Base-by-base conservation (phyloP, 768 basidiomycete species). In the Podaxis carcinomalis region DNA sequence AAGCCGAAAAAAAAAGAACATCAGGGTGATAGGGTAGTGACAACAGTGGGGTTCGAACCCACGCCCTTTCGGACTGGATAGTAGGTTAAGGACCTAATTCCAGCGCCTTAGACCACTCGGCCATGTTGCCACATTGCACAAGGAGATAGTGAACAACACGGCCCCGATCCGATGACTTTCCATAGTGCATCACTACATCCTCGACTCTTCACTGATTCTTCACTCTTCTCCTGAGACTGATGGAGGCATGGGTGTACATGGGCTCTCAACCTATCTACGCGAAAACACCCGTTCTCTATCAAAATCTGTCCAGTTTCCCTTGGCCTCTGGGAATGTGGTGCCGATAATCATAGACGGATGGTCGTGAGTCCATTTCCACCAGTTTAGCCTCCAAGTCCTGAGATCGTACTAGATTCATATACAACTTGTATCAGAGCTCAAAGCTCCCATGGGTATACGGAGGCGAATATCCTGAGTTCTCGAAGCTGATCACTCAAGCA, bases 361-460 rank as follows among this genome's bases (percentile, higher is more conserved):
- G 90, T 92, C 92, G 92, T 93, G 71, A 86, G 92, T 86, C 49
- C 44, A 23, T 59, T 37, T 61, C 42, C 37, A 51, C 54, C 53
- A 27, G 62, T 27, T 57, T 44, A 63, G 59, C 51, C 57, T 4
- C 58, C 53, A 42, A 67, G 47, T 62, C 61, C 50, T 52, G 53
- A 57, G 21, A 25, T 32, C 49, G 51, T 55, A 59, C 35, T 63
- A 93, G 92, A 39, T 91, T 94, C 73, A 89, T 93, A 62, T 93
- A 87, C 69, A 80, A 83, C 64, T 60, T 93, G 21, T 79, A 89
- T 62, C 73, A 80, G 28, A 77, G 78, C 57, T 85, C 86, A 1
- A 78, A 74, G 59, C 75, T 92, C 51, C 86, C 90, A 5, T 93
- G 92, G 92, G 89, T 90, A 0, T 94, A 91, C 67, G 92, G 92